These are phyloP conservation scores for Abrus precatorius DNA, from an alignment of 306 rosid genomes.

Conservation along the genomic window DNA sequence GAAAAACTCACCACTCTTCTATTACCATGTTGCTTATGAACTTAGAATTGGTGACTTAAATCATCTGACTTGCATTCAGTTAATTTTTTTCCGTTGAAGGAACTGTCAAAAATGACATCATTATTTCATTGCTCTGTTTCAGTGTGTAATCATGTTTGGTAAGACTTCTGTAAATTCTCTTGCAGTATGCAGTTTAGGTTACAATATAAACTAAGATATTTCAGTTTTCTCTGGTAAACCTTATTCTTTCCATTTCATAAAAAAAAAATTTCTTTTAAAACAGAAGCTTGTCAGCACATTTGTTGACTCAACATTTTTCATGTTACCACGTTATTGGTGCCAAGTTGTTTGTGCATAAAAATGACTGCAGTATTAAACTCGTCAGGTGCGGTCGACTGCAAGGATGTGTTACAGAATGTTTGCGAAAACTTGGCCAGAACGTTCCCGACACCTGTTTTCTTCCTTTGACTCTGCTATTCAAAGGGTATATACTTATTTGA, in stretches of 20 bases:
- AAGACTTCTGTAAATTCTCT: conserved; percentile 8
- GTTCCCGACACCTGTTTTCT: conserved; percentile 83
- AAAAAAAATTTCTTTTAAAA: conserved; percentile 27
- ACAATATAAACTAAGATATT: conserved; percentile 22
- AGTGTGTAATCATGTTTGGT: conserved; percentile 28
- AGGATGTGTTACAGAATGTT: conserved; percentile 98
- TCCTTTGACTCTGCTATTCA: conserved; percentile 95
- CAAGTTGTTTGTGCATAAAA: conserved; percentile 18
- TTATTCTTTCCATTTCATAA: conserved; percentile 12
- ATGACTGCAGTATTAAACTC: conserved; percentile 49
- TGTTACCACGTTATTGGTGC: conserved; percentile 23
- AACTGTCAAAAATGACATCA: conserved; percentile 31
- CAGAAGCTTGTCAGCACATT: conserved; percentile 30
- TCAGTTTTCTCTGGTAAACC: conserved; percentile 8
- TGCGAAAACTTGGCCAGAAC: conserved; percentile 99
- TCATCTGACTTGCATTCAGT: conserved; percentile 7
- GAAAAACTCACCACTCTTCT: conserved; percentile 16
- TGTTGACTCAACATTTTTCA: conserved; percentile 30
- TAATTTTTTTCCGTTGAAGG: conserved; percentile 6
- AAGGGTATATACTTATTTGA: conserved; percentile 69
- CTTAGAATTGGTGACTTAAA: conserved; percentile 18
- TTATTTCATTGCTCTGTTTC: conserved; percentile 36
- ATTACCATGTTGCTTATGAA: not conserved
- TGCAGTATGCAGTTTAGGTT: conserved; percentile 35
- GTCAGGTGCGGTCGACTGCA: conserved; percentile 95